Evolutionary conservation across 2,329 filamentous ascomycete species (phyloP).

Genomic region (Exophiala phaeomuriformis): DNA sequence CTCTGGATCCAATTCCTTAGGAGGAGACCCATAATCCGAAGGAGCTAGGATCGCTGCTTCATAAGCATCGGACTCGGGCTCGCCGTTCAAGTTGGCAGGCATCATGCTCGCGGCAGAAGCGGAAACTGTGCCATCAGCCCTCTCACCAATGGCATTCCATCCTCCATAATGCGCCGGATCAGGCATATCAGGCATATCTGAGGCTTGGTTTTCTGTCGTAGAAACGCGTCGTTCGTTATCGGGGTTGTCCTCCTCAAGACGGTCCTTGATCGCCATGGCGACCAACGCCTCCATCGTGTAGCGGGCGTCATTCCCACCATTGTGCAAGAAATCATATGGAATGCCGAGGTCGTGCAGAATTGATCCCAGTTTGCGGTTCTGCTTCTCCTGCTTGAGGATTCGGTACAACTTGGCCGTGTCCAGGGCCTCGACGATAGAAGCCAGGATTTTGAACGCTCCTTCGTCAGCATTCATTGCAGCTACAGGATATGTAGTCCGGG

Average conservation of each 20-base stretch:
- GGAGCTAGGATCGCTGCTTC: slow-evolving; percentile 11
- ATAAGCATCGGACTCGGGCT: slow-evolving; percentile 9
- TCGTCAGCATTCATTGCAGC: slow-evolving; percentile 32
- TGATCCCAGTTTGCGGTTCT: slow-evolving; percentile 49
- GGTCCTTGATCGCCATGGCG: slow-evolving; percentile 45
- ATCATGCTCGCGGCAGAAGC: not conserved
- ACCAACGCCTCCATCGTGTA: slow-evolving; percentile 72
- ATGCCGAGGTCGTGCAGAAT: slow-evolving; percentile 62
- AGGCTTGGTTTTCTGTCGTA: not conserved
- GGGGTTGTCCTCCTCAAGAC: slow-evolving; percentile 25
- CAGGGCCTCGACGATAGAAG: slow-evolving; percentile 55
- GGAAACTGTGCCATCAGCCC: not conserved
- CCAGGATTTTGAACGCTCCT: slow-evolving; percentile 30
- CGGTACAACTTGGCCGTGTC: slow-evolving; percentile 70
- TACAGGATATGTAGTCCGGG: slow-evolving; percentile 15
- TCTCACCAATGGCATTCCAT: not conserved
- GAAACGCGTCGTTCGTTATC: not conserved
- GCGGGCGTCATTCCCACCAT: slow-evolving; percentile 77
- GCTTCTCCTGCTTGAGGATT: slow-evolving; percentile 43
- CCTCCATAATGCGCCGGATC: not conserved
- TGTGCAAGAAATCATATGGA: slow-evolving; percentile 62
- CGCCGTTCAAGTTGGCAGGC: slow-evolving; percentile 1
- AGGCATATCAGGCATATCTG: too few relatives aligned
- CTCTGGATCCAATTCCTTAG: slow-evolving; percentile 1
- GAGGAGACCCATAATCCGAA: slow-evolving; percentile 8